Evolutionary conservation across 495 filamentous ascomycete genomes (phyloP).

Genomic region (Penicillium atrosanguineum): DNA sequence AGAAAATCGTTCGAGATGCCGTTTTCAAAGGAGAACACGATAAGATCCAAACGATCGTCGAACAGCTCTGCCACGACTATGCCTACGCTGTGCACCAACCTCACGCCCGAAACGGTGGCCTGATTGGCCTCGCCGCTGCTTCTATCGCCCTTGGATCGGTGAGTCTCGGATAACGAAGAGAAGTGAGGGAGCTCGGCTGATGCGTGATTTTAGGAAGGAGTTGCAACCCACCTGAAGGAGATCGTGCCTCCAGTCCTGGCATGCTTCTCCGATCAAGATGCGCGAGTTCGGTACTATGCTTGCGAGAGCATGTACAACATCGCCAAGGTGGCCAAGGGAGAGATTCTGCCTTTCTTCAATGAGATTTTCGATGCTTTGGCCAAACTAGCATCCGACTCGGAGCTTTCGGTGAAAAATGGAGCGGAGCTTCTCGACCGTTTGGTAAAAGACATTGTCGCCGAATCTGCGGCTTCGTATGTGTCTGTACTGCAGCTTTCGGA

Average conservation of each 20-base stretch:
- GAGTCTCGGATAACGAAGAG: conserved; percentile 36
- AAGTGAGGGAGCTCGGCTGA: conserved; percentile 20
- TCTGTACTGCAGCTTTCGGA: conserved; percentile 68
- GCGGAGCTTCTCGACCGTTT: conserved; percentile 94
- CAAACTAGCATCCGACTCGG: conserved; percentile 96
- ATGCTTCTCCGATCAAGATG: conserved; percentile 98
- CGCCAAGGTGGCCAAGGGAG: conserved; percentile 97
- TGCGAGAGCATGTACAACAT: conserved; percentile 99
- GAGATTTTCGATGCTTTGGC: conserved; percentile 96
- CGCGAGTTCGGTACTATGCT: conserved; percentile 95
- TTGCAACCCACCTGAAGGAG: conserved; percentile 84
- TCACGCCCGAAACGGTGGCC: conserved; percentile 91
- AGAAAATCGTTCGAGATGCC: conserved; percentile 85
- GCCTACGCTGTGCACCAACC: conserved; percentile 97
- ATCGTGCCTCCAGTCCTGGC: conserved; percentile 98
- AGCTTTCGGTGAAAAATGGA: conserved; percentile 97
- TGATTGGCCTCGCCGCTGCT: conserved; percentile 94
- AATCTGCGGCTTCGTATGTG: conserved; percentile 93
- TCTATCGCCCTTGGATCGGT: conserved; percentile 93
- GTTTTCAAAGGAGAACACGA: conserved; percentile 72
- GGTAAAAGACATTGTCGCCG: conserved; percentile 96
- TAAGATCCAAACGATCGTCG: conserved; percentile 77
- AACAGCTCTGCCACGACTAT: conserved; percentile 96
- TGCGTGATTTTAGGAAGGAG: conserved; percentile 59
- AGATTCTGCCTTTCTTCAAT: conserved; percentile 95